Conservation (phyloP, 331 rosid genomes). For the Pyracantha coccinea region DNA sequence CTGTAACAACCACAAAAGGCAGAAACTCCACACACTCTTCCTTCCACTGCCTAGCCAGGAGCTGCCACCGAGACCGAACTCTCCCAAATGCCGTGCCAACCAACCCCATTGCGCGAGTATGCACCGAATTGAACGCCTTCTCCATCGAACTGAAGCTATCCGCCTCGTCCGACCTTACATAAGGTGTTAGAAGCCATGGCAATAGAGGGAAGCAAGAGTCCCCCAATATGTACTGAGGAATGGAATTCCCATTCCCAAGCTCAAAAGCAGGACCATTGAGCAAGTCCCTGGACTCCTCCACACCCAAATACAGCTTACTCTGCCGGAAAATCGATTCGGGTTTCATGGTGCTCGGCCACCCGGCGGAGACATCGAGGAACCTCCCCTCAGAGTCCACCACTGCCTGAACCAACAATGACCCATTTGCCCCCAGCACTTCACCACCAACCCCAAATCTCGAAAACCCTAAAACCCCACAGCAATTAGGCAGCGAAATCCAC, state of each 20-base stretch:
- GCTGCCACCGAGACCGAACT: constrained; percentile 53
- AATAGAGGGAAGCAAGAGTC: constrained; percentile 69
- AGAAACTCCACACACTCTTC: constrained; percentile 57
- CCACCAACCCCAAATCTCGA: constrained; percentile 34
- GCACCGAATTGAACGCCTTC: constrained; percentile 50
- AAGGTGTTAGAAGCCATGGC: constrained; percentile 93
- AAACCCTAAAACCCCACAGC: constrained; percentile 66
- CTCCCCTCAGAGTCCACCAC: constrained; percentile 71
- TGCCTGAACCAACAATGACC: constrained; percentile 54
- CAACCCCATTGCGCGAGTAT: constrained; percentile 39
- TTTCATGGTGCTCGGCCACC: constrained; percentile 65
- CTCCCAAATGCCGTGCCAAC: constrained; percentile 45
- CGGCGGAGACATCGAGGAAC: constrained; percentile 78
- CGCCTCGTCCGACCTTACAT: constrained; percentile 39
- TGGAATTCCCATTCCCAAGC: constrained; percentile 37
- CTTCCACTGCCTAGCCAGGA: constrained; percentile 59
- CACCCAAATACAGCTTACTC: constrained; percentile 49
- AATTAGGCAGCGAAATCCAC: constrained; percentile 64
- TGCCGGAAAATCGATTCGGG: constrained; percentile 53
- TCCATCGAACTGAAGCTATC: constrained; percentile 42
- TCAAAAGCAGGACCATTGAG: constrained; percentile 42
- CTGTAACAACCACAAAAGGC: constrained; percentile 58
- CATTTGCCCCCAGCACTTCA: constrained; percentile 30
- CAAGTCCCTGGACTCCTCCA: constrained; percentile 58
- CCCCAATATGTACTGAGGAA: constrained; percentile 69